Evolutionary conservation across 2,329 filamentous ascomycete species (phyloP), one percentile per base, ranked within the genome.

Genomic region (Metarhizium brunneum): DNA sequence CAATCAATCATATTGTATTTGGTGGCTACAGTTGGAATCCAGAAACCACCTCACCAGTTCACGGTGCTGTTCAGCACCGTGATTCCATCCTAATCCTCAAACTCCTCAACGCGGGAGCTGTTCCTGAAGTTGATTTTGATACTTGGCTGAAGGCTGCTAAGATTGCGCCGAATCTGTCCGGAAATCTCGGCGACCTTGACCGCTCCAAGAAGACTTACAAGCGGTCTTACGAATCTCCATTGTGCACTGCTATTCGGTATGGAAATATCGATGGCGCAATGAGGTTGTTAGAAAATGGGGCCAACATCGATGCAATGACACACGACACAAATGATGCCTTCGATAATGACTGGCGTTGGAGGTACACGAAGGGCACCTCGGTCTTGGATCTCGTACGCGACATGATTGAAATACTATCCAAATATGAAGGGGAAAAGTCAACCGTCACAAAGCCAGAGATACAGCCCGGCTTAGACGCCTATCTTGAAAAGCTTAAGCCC

Each of bases 1-100:
- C 86, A 5, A 76, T 92, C 60, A 87, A 90, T 57, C 83, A 90
- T 60, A 62, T 90, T 10, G 70, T 76, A 0, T 70, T 82, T 4
- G 62, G 58, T 3, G 68, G 69, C 0, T 56, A 56, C 3, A 63
- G 56, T 10, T 78, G 68, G 65, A 66, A 60, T 2, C 62, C 69
- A 0, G 55, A 64, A 0, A 68, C 75, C 0, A 68, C 70, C 11
- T 78, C 75, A 1, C 79, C 83, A 1, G 67, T 92, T 20, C 75
- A 81, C 55, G 76, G 73, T 5, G 87, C 88, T 0, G 76, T 90
- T 48, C 64, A 71, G 16, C 70, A 72, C 2, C 75, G 75, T 8
- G 77, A 88, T 58, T 55, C 72, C 2, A 69, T 76, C 2, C 70
- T 84, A 38, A 81, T 81, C 1, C 63, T 79, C 35, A 83, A 81